Evolutionary conservation across 768 basidiomycete genomes (phyloP), one percentile per base, ranked within the genome.

Genomic region (Serendipita sp.): DNA sequence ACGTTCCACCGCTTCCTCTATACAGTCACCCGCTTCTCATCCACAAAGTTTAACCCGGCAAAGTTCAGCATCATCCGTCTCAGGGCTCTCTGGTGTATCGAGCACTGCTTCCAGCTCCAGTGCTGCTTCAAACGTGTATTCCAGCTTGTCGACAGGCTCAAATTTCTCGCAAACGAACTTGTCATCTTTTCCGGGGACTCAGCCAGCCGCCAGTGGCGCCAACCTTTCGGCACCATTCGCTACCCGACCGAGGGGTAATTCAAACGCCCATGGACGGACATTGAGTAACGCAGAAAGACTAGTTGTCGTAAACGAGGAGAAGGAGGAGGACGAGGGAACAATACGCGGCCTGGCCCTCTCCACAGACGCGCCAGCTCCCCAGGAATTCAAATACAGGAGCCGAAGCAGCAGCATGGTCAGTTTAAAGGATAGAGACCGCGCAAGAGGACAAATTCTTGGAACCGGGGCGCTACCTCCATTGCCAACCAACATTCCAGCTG

Each of bases 261-360:
- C 80, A n/a, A 61, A 75, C 22, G 75, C 77, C 43, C 84, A 86
- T 66, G 72, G 71, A 60, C 76, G 82, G 33, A 77, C 26, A 11
- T 79, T 28, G 79, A 81, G 26, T 83, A 85, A 44, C 78, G 75
- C 41, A 77, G 76, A 58, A 65, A 78, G 78, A 62, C 76, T 88
- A 53, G 79, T 75, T 24, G 77, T 82, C 43, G 73, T 90, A 63
- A 77, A 79, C 64, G 87, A 89, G 69, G 87, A 88, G 68, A 71
- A 70, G 24, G 67, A 72, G 48, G 69, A 70, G 68, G 68, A 70
- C 33, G 79, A 78, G 62, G 76, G 74, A 51, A 38, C 24, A 4
- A 24, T 33, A n/a, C 20, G 24, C 17, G 31, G 17, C 13, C 5
- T n/a, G 22, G 53, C 53, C 22, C 22, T 4, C 17, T 9, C 9